These are phyloP conservation scores for Coemansia sp. DNA, from an alignment of 192 early-diverging fungal genomes.

Conservation along the genomic window DNA sequence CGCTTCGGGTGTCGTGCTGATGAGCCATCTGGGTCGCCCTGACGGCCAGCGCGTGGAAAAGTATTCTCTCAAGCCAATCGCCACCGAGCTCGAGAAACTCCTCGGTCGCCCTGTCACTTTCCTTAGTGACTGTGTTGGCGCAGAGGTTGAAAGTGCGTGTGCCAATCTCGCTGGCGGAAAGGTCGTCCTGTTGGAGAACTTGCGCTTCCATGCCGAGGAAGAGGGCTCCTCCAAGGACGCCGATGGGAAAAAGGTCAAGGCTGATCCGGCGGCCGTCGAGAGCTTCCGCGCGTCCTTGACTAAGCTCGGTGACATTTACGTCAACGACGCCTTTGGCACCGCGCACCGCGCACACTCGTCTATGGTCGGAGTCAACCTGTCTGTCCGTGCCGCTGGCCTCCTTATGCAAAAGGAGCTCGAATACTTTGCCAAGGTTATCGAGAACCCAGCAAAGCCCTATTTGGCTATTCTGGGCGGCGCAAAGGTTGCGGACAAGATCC, in stretches of 20 bases:
- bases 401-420: conserved; percentile 99
- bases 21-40: conserved; percentile 96
- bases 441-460: conserved; percentile 89
- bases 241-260: conserved; percentile 89
- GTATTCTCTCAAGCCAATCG: conserved; percentile 89
- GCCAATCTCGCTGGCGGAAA: conserved; percentile 63
- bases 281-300: conserved; percentile 89
- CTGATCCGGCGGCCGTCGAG: conserved; percentile 68
- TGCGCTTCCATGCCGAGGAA: conserved; percentile 98
- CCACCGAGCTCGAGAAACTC: conserved; percentile 73
- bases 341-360: conserved; percentile 97
- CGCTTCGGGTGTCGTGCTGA: conserved; percentile 85
- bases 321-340: conserved; percentile 99
- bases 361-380: conserved; percentile 93
- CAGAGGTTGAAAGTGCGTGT: conserved; percentile 75
- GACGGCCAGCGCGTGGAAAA: conserved; percentile 84
- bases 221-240: conserved; percentile 91
- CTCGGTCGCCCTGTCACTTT: conserved; percentile 82
- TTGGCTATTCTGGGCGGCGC: conserved; percentile 96
- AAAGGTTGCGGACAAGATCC: conserved; percentile 98
- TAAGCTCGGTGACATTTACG: conserved; percentile 90
- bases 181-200: conserved; percentile 93
- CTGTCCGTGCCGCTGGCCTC: conserved; percentile 88
- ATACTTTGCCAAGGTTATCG: conserved; percentile 95
- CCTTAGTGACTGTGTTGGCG: conserved; percentile 90